Evolutionary conservation across 2,329 filamentous ascomycete species (phyloP), one percentile per base, ranked within the genome.

Genomic region (Paramyrothecium roridum): DNA sequence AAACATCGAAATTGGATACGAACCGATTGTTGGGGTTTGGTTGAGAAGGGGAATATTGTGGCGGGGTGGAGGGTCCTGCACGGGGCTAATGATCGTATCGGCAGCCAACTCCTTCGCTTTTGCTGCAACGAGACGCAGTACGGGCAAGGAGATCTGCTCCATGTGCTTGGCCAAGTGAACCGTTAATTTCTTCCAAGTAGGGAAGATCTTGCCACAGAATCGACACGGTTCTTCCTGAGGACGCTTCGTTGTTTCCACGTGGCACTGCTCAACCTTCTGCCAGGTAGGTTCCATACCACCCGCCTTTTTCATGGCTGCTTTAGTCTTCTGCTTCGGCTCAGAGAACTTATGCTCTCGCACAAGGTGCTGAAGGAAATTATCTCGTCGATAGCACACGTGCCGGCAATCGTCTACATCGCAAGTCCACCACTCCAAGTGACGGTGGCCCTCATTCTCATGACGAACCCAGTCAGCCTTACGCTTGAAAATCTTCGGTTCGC

Each of bases 381-480:
- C 90, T 58, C 93, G 91, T 30, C 93, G 86, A 70, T 88, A 96
- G 75, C 92, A 96, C 3, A 80, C 84, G 68, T 96, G 93, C 10
- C 78, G 81, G 70, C 93, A 96, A 59, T 93, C 91, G 4, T 87
- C 82, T 20, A 92, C 83, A 57, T 90, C 86, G 67, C 93, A 97
- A 7, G 82, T 86, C 92, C 92, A 97, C 86, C 90, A 95, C 66
- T 96, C 92, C 3, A 96, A 77, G 60, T 96, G 91, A 22, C 93
- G 84, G 68, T 97, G 93, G 23, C 89, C 86, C 72, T 97, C 93
- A 63, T 93, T 96, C 69, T 96, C 93, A 65, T 97, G 93, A 30
- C 93, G 84, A 21, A 96, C 91, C 93, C 93, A 97, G 68, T 97
- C 93, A 16, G 93, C 93, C 73, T 96, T 97, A 50, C 92, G 85